Evolutionary conservation across 352 stramenopile genomes (phyloP).

Genomic region (Elongisporangium undulatum): DNA sequence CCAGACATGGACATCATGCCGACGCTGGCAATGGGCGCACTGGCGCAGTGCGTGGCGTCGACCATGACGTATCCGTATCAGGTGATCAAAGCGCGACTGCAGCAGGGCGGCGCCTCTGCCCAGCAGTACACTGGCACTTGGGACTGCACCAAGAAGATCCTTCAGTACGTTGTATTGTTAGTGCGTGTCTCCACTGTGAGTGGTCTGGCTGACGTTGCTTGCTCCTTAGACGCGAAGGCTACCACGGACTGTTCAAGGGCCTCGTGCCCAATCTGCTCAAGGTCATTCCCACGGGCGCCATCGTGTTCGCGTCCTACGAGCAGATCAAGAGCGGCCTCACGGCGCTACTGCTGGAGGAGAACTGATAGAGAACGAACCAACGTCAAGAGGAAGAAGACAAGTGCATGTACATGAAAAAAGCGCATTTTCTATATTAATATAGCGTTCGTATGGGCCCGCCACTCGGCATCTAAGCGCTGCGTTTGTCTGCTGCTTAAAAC

Average conservation of each 20-base stretch:
- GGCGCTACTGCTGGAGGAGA: constrained; percentile 36
- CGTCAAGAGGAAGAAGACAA: background rate
- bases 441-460: constrained; percentile 1
- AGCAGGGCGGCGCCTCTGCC: constrained; percentile 83
- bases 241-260: constrained; percentile 94
- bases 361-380: constrained; percentile 24
- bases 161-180: constrained; percentile 31
- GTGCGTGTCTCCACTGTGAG: background rate
- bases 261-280: constrained; percentile 94
- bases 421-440: constrained; percentile 4
- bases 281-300: constrained; percentile 94
- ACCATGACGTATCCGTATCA: constrained; percentile 94
- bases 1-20: constrained; percentile 64
- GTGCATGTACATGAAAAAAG: constrained; percentile 1
- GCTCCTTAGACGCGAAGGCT: constrained; percentile 79
- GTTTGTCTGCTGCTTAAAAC: constrained; percentile 73
- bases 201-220: background rate
- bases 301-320: constrained; percentile 91
- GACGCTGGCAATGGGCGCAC: constrained; percentile 70
- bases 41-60: constrained; percentile 80
- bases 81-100: constrained; percentile 95
- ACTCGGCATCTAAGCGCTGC: background rate
- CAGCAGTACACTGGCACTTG: constrained; percentile 89
- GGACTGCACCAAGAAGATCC: constrained; percentile 88
- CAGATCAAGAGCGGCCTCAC: constrained; percentile 65